Evolutionary conservation across 331 rosid species (phyloP), one percentile per base, ranked within the genome.

Genomic region (Pyracantha coccinea): DNA sequence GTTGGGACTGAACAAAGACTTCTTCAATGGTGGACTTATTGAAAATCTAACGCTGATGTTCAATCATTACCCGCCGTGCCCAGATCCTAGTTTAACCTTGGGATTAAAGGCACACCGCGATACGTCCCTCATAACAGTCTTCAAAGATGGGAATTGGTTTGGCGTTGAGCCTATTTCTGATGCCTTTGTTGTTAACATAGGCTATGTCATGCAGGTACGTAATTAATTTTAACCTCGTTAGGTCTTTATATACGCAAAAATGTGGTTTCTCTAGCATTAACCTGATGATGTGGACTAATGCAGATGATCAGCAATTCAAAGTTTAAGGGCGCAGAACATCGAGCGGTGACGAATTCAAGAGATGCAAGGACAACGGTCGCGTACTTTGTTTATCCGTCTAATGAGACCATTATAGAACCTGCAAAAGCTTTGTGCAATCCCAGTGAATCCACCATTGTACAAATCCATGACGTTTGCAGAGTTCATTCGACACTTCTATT

Each of bases 101-200:
- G 96, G 90, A 57, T 6, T 83, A 28, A 28, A 60, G 9, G 76
- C 85, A 64, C 93, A 86, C 79, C 6, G 81, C 12, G 93, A 86
- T 69, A 84, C 91, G 19, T 27, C 81, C 20, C 77, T 90, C 35
- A 57, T 90, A 23, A 88, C 96, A 77, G 85, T 86, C 2, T 80
- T 80, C 33, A 83, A 86, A n/a, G 86, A 88, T 78, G 90, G 81
- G 27, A 19, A 75, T 4, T 88, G 93, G 96, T 77, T 88, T n/a
- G 81, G 80, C 3, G 86, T 90, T 70, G 70, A 83, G 41, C 86
- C 93, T 52, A 20, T 81, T 72, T 81, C 84, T 23, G 54, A 77
- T 44, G 96, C 93, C 29, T 85, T 88, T 53, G 82, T 88, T 13
- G 81, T 90, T 13, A 90, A 90, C 66, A 29, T 86, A 4, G 91